phyloP scores from a whole-genome alignment of 2,329 filamentous ascomycete species.

The Myriosclerotinia scirpicola region DNA sequence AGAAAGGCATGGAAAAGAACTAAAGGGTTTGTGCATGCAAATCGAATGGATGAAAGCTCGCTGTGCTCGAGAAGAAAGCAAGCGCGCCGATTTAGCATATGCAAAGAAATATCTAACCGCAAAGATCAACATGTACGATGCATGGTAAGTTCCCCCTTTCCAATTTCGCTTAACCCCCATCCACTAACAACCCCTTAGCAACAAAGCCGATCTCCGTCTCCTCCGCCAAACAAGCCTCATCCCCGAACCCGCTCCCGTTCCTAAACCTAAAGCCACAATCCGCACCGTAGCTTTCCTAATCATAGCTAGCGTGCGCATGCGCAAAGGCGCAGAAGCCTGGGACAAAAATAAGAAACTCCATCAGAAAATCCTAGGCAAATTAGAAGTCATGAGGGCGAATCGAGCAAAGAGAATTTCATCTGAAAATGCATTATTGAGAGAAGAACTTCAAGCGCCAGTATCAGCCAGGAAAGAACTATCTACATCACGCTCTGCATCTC shows the following conservation, averaged over 20 bases:
- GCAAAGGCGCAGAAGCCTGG: slow-evolving; percentile 51
- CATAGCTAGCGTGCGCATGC: slow-evolving; percentile 52
- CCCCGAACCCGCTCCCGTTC: slow-evolving; percentile 7
- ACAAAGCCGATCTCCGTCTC: slow-evolving; percentile 85
- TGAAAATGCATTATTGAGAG: slow-evolving; percentile 3
- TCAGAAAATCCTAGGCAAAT: slow-evolving; percentile 35
- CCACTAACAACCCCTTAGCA: slow-evolving; percentile 56
- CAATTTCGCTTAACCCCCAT: slow-evolving; percentile 12
- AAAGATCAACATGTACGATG: slow-evolving; percentile 78
- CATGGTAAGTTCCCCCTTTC: slow-evolving; percentile 68
- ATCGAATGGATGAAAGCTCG: slow-evolving; percentile 87
- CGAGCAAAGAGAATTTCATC: slow-evolving; percentile 2
- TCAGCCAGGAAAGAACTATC: background rate
- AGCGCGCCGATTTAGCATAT: slow-evolving; percentile 78
- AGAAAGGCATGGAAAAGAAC: slow-evolving; percentile 69
- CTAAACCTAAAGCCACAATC: slow-evolving; percentile 40
- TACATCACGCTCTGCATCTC: background rate
- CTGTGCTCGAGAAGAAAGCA: slow-evolving; percentile 74
- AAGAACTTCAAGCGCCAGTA: background rate
- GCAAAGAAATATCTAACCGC: slow-evolving; percentile 82
- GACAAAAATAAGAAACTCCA: slow-evolving; percentile 50
- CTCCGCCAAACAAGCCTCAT: slow-evolving; percentile 77
- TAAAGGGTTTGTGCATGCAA: slow-evolving; percentile 82
- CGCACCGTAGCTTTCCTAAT: slow-evolving; percentile 50
- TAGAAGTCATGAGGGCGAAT: slow-evolving; percentile 33